A percentile compares a stretch with the other conserved stretches of the same genome.
Conservation (phyloP, 345 rosid genomes). For the Linum lewisii region DNA sequence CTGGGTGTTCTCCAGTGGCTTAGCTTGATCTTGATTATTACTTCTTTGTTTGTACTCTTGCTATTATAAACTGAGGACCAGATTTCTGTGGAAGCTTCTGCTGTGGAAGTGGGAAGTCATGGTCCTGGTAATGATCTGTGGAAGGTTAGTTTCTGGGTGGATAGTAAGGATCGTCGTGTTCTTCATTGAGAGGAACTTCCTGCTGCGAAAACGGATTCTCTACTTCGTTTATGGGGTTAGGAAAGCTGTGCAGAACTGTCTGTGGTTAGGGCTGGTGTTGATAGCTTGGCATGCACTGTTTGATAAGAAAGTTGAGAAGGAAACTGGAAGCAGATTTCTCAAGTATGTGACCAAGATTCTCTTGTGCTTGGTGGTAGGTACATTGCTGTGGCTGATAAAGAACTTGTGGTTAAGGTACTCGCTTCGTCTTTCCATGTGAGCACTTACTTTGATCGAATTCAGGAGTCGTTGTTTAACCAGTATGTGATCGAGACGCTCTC, state of each 20-base stretch:
- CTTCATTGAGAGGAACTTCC: conserved; percentile 6
- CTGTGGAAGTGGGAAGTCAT: conserved; percentile 24
- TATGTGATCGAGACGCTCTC: conserved; percentile 25
- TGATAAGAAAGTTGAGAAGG: conserved; percentile 24
- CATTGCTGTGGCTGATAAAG: conserved; percentile 25
- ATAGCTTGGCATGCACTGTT: conserved; percentile 28
- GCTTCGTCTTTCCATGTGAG: conserved; percentile 32
- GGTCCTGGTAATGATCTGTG: conserved; percentile 21
- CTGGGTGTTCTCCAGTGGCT: conserved; percentile 21
- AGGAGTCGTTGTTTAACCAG: conserved; percentile 26
- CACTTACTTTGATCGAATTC: conserved; percentile 26
- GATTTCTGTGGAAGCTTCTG: conserved; percentile 13
- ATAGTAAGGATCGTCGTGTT: background rate
- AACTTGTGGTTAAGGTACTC: conserved; percentile 26
- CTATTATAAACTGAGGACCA: conserved; percentile 6
- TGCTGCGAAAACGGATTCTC: background rate
- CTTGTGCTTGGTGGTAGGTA: conserved; percentile 22
- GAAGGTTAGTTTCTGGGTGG: conserved; percentile 5
- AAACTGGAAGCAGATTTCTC: conserved; percentile 14
- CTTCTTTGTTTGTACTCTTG: conserved; percentile 22
- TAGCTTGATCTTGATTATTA: conserved; percentile 20
- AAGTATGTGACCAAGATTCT: conserved; percentile 19
- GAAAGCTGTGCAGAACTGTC: conserved; percentile 4
- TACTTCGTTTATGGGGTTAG: conserved; percentile 1
- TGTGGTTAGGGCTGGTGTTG: conserved; percentile 29